Conservation (phyloP, 768 basidiomycete species). For the Psilocybe cubensis region DNA sequence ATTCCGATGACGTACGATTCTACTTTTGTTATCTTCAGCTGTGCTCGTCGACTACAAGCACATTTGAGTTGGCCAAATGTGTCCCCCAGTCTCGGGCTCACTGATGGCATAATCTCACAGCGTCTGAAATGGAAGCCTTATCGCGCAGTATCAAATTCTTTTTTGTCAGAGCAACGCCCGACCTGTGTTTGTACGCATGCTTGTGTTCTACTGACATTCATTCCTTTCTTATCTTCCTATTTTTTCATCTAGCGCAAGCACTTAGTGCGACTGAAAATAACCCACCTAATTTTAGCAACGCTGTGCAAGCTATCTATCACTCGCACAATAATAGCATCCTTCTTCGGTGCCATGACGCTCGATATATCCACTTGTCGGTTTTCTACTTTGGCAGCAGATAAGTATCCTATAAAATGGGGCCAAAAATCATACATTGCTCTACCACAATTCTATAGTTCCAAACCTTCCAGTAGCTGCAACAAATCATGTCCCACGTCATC, state of each 20-base stretch:
- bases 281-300: not conserved
- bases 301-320: not conserved
- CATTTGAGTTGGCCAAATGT: not conserved
- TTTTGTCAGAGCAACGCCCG: not conserved
- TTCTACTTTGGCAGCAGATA: not conserved
- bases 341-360: not conserved
- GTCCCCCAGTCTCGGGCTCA: too few species aligned
- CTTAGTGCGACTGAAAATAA: not conserved
- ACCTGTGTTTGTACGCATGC: not conserved
- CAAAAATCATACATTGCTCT: not conserved
- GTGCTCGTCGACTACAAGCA: not conserved
- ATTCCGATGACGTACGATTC: not conserved
- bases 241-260: not conserved
- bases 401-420: not conserved
- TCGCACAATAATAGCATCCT: not conserved
- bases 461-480: not conserved
- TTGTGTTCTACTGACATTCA: not conserved
- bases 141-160: not conserved
- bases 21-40: conserved; percentile 3
- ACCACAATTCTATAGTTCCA: not conserved
- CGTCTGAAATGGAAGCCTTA: not conserved
- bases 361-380: not conserved
- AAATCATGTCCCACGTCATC: conserved; percentile 11
- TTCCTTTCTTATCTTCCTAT: not conserved
- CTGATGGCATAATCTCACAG: not conserved